A percentile compares a stretch with the other conserved stretches of the same genome.
phyloP scores from a whole-genome alignment of 306 rosid species.

The Dalbergia cultrata region DNA sequence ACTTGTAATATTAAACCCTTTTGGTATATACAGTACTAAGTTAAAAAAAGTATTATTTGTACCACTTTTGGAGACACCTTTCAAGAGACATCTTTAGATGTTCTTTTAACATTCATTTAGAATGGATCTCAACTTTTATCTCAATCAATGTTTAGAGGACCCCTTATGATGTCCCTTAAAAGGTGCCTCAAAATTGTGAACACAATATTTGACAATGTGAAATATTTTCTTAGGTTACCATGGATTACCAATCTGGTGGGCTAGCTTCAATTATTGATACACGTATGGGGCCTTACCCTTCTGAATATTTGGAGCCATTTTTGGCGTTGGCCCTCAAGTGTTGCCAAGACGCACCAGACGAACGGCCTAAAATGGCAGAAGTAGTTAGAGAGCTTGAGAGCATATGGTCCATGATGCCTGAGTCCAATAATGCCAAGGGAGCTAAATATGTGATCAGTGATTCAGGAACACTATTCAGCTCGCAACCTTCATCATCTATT shows the following conservation, averaged over 20 bases:
- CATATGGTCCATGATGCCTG: slow-evolving; percentile 70
- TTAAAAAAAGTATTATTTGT: too few relatives aligned
- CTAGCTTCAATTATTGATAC: slow-evolving; percentile 65
- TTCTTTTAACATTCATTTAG: too few relatives aligned
- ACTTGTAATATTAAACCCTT: too few relatives aligned
- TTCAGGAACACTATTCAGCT: slow-evolving; percentile 51
- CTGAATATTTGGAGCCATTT: slow-evolving; percentile 66
- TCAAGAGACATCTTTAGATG: too few relatives aligned
- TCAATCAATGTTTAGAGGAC: too few relatives aligned
- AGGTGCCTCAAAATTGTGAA: not conserved
- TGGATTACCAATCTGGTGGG: slow-evolving; percentile 67
- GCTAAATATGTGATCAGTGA: slow-evolving; percentile 41
- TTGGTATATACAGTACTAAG: too few relatives aligned
- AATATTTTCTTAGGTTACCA: slow-evolving; percentile 58
- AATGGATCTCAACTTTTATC: too few relatives aligned
- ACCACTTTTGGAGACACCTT: too few relatives aligned
- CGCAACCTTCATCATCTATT: slow-evolving; percentile 71
- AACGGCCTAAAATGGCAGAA: slow-evolving; percentile 81
- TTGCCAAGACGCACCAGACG: slow-evolving; percentile 79
- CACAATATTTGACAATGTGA: not conserved
- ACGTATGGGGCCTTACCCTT: slow-evolving; percentile 74
- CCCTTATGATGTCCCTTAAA: too few relatives aligned
- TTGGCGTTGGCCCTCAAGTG: slow-evolving; percentile 72
- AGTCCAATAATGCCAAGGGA: slow-evolving; percentile 52
- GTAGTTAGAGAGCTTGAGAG: slow-evolving; percentile 83